Evolutionary conservation across 805 yeast species (phyloP).

Genomic region (Myxozyma geophila): DNA sequence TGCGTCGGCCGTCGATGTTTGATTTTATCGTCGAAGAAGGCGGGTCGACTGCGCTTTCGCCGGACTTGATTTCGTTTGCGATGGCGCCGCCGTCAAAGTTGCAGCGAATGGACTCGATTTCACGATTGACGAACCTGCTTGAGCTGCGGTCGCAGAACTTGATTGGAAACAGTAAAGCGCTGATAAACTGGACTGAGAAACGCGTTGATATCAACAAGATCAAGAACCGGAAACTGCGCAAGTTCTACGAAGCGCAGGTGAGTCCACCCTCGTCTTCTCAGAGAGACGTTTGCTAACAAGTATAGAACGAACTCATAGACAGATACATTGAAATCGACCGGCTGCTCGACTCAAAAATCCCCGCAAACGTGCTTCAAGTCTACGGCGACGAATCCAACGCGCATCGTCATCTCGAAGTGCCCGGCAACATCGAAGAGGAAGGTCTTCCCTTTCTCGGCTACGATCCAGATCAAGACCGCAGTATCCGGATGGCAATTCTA

Average conservation of each 20-base stretch:
- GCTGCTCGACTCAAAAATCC: constrained; percentile 72
- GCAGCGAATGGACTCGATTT: constrained; percentile 35
- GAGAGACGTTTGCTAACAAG: constrained; percentile 1
- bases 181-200: constrained; percentile 50
- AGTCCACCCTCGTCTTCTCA: constrained; percentile 43
- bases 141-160: constrained; percentile 54
- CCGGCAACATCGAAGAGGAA: constrained; percentile 64
- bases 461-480: constrained; percentile 51
- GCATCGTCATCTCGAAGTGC: constrained; percentile 49
- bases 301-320: constrained; percentile 64
- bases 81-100: constrained; percentile 34
- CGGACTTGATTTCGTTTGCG: constrained; percentile 34
- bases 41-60: constrained; percentile 23
- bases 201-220: constrained; percentile 39
- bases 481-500: constrained; percentile 62
- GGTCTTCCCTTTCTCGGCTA: constrained; percentile 55
- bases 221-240: constrained; percentile 44
- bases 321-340: constrained; percentile 64
- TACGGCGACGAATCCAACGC: constrained; percentile 53
- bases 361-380: constrained; percentile 62
- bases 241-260: constrained; percentile 58
- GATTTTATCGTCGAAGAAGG: constrained; percentile 31
- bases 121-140: constrained; percentile 44
- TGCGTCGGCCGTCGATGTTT: constrained; percentile 34
- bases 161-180: constrained; percentile 51